Percentiles rank a stretch among this genome's conserved stretches.
phyloP scores from a whole-genome alignment of 495 filamentous ascomycete species.

The Penicillium robsamsonii region DNA sequence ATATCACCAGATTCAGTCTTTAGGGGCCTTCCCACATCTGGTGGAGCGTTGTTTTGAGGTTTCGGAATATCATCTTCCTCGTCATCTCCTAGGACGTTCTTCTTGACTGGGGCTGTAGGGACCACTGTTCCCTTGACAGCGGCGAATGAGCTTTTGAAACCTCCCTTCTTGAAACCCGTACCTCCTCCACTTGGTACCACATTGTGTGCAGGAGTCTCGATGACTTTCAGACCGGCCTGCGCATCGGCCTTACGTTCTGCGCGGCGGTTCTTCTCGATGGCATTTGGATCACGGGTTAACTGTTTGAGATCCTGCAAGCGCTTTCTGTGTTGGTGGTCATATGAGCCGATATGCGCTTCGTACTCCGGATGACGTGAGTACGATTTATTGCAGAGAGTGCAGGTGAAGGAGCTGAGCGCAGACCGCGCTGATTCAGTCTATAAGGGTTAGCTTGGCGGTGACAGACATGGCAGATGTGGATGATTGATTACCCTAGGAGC shows the following conservation, averaged over 20 bases:
- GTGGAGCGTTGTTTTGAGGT: conserved; percentile 3
- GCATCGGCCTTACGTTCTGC: conserved; percentile 69
- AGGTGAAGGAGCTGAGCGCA: conserved; percentile 87
- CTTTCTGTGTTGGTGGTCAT: conserved; percentile 63
- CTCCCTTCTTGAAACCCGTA: conserved; percentile 56
- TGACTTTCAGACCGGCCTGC: conserved; percentile 44
- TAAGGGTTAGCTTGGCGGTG: conserved; percentile 5
- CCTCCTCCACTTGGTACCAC: conserved; percentile 8
- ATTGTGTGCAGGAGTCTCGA: conserved; percentile 29
- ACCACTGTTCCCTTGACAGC: conserved; percentile 38
- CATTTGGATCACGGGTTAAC: conserved; percentile 56
- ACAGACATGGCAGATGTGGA: not conserved
- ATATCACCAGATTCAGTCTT: conserved; percentile 17
- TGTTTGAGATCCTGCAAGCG: conserved; percentile 63
- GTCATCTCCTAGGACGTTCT: conserved; percentile 45
- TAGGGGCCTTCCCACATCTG: not conserved
- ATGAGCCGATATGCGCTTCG: conserved; percentile 60
- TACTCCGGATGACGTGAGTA: conserved; percentile 61
- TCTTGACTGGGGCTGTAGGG: conserved; percentile 35
- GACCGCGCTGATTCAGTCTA: conserved; percentile 84
- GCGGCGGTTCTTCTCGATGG: conserved; percentile 60
- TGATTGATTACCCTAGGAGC: conserved; percentile 43
- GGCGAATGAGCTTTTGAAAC: conserved; percentile 61
- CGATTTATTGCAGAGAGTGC: conserved; percentile 58
- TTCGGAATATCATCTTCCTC: conserved; percentile 33